Conservation (phyloP, 2,329 filamentous ascomycete species). For the Colletotrichum lini region DNA sequence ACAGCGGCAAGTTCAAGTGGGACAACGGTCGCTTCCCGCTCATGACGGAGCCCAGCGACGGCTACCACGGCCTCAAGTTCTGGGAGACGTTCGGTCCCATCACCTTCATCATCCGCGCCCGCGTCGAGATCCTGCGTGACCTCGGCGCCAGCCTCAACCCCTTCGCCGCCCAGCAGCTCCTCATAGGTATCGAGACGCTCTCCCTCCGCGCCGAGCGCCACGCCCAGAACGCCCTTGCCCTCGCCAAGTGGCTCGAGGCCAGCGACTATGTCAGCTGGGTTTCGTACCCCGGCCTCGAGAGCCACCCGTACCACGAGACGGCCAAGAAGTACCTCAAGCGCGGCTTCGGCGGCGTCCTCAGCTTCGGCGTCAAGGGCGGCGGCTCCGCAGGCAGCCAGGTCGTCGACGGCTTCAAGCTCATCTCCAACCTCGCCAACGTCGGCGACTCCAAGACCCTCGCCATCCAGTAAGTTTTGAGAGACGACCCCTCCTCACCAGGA, state of each 20-base stretch:
- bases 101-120: conserved; percentile 86
- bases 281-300: conserved; percentile 89
- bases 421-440: conserved; percentile 96
- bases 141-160: conserved; percentile 87
- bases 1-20: conserved; percentile 96
- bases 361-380: conserved; percentile 93
- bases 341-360: conserved; percentile 91
- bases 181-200: conserved; percentile 91
- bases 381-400: conserved; percentile 86
- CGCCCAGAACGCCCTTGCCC: conserved; percentile 83
- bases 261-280: conserved; percentile 93
- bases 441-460: conserved; percentile 96
- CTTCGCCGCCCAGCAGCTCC: conserved; percentile 91
- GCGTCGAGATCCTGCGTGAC: conserved; percentile 92
- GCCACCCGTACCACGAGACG: conserved; percentile 82
- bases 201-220: conserved; percentile 89
- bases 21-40: conserved; percentile 89
- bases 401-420: conserved; percentile 94
- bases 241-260: conserved; percentile 87
- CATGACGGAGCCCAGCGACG: conserved; percentile 88
- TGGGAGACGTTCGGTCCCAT: conserved; percentile 91
- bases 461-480: conserved; percentile 73
- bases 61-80: conserved; percentile 95
- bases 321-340: conserved; percentile 90
- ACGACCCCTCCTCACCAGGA: not conserved